Base-by-base conservation (phyloP, 2,329 filamentous ascomycete species). In the Diplodia corticola region DNA sequence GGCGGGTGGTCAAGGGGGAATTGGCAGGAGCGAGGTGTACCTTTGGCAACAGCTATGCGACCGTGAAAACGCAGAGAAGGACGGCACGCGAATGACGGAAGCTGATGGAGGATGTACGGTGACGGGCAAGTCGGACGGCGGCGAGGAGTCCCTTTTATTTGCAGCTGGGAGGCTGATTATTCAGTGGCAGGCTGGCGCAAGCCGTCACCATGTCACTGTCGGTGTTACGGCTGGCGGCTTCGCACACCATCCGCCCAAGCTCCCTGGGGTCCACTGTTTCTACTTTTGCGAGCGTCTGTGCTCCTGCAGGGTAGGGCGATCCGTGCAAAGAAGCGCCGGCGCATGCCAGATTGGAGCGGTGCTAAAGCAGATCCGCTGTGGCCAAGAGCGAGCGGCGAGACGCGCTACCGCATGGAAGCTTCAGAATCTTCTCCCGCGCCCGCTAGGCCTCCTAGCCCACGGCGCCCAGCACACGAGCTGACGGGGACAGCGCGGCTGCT, bases 231-330 rank as follows among this genome's bases (percentile, higher is more conserved):
- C 63, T 49, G 44, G 57, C 37, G 63, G 49, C 63, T 64, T 49
- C 54, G 54, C 53, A 65, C 53, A 59, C 53, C 53, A 60, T 55
- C 53, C 53, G 64, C 54, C 64, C 64, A 65, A 65, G 63, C 63
- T 65, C 63, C 63, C 51, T 65, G 28, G 30, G 63, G 20, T 50
- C 63, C 63, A 65, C 63, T 60, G 54, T 65, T 65, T 65, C 64
- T 65, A 60, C 64, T 65, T 65, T 57, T 49, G 53, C 48, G 26
- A 26, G 64, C 46, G 64, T 65, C 64, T 44, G 48, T 65, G 64
- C 64, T 53, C 64, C 24, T 65, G 64, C 53, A 65, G 53, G 60
- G 60, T 40, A 40, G 20, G 60, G 48, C 60, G 60, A 65, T 65
- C 64, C 54, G 64, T 65, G 64, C 64, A 59, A 54, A 59, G 50